Evolutionary conservation across 352 stramenopile species (phyloP).

Genomic region (Pythium plurisporium): DNA sequence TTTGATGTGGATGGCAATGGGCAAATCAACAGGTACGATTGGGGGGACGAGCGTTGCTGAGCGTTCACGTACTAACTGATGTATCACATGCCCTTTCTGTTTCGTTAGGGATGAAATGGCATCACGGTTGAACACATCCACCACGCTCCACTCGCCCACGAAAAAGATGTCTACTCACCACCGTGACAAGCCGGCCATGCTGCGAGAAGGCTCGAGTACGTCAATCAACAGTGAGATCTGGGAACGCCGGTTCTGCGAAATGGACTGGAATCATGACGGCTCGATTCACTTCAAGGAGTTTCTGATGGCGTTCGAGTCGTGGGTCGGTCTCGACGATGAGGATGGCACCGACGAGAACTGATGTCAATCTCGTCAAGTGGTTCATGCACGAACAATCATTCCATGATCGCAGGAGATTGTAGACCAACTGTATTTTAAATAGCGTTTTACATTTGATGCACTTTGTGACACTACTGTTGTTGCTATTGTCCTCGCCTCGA

Average conservation of each 20-base stretch:
- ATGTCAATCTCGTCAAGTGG: background rate
- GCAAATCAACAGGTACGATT: constrained; percentile 64
- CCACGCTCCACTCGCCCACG: constrained; percentile 67
- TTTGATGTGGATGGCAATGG: constrained; percentile 80
- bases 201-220: constrained; percentile 12
- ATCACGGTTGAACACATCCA: constrained; percentile 53
- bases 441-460: constrained; percentile 24
- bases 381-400: too few species aligned
- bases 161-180: constrained; percentile 58
- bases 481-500: constrained; percentile 27
- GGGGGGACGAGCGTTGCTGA: background rate
- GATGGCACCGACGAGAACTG: constrained; percentile 25
- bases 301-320: constrained; percentile 83
- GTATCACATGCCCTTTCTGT: too few species aligned
- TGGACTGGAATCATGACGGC: constrained; percentile 86
- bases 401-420: background rate
- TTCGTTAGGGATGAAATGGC: constrained; percentile 50
- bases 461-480: background rate
- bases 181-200: constrained; percentile 9
- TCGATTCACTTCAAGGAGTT: constrained; percentile 89
- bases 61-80: too few species aligned
- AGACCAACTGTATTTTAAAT: constrained; percentile 31
- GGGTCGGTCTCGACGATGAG: constrained; percentile 78
- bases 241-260: constrained; percentile 81
- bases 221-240: constrained; percentile 68